Percentiles rank a stretch among this genome's conserved stretches.
Evolutionary conservation across 768 basidiomycete species (phyloP).

Genomic region (Collybia nuda): DNA sequence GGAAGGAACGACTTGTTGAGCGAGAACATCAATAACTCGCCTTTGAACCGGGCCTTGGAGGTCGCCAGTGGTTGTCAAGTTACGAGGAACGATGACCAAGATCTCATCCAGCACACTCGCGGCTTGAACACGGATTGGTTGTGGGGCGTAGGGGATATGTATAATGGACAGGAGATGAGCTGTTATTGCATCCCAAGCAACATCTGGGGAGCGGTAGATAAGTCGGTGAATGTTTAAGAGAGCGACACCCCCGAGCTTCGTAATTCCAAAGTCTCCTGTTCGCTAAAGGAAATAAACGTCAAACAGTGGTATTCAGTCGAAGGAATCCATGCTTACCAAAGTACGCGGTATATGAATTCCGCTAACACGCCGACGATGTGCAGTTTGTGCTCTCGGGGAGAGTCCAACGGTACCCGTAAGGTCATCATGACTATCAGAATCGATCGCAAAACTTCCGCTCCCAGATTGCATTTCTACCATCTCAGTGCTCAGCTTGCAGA

Average conservation of each 20-base stretch:
- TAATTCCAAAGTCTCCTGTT: constrained; percentile 93
- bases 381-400: constrained; percentile 39
- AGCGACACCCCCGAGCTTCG: constrained; percentile 77
- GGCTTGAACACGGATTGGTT: constrained; percentile 83
- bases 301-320: background rate
- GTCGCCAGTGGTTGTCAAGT: constrained; percentile 58
- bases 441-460: constrained; percentile 28
- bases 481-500: constrained; percentile 85
- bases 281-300: constrained; percentile 48
- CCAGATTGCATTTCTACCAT: constrained; percentile 90
- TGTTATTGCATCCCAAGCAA: constrained; percentile 85
- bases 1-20: constrained; percentile 70
- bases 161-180: constrained; percentile 79
- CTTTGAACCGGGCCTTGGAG: constrained; percentile 72
- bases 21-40: constrained; percentile 83
- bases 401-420: constrained; percentile 29
- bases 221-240: constrained; percentile 86
- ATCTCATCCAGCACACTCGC: constrained; percentile 86
- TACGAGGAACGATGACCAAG: constrained; percentile 73
- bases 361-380: constrained; percentile 73
- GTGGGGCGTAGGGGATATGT: constrained; percentile 66
- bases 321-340: constrained; percentile 47
- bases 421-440: constrained; percentile 41
- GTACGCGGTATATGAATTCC: constrained; percentile 85
- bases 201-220: constrained; percentile 75